Percentiles rank a stretch among this genome's conserved stretches.
phyloP scores from a whole-genome alignment of 768 basidiomycete genomes.

The Termitomyces sp. region DNA sequence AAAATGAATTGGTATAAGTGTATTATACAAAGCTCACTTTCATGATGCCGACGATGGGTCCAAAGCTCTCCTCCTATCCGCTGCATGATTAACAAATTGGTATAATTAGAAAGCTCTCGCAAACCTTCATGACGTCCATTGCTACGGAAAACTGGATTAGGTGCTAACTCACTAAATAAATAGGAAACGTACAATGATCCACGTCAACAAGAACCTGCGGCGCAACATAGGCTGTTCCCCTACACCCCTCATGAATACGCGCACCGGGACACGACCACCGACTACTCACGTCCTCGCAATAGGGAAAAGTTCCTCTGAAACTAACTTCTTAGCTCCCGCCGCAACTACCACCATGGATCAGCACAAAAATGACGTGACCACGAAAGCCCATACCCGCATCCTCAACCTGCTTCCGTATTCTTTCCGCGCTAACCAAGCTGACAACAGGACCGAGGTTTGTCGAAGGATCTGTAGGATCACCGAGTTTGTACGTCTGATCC shows the following conservation, averaged over 20 bases:
- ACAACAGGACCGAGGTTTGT: constrained; percentile 93
- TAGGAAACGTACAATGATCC: constrained; percentile 79
- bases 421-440: constrained; percentile 76
- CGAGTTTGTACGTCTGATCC: constrained; percentile 72
- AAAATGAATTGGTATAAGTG: too few species aligned
- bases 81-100: not conserved
- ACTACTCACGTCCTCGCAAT: constrained; percentile 59
- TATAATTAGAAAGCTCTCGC: not conserved
- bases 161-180: not conserved
- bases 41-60: constrained; percentile 89
- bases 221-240: constrained; percentile 81
- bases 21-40: constrained; percentile 45
- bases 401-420: constrained; percentile 80
- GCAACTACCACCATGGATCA: constrained; percentile 39
- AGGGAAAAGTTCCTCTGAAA: constrained; percentile 63
- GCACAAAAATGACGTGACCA: not conserved
- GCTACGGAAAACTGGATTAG: constrained; percentile 30
- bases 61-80: constrained; percentile 80
- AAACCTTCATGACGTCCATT: constrained; percentile 91
- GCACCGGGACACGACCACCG: not conserved
- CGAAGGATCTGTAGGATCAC: constrained; percentile 69
- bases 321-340: constrained; percentile 73
- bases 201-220: constrained; percentile 91
- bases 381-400: constrained; percentile 60
- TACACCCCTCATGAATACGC: constrained; percentile 19